Conservation (phyloP, 1,139 yeast genomes). For the Hansenula sp. region DNA sequence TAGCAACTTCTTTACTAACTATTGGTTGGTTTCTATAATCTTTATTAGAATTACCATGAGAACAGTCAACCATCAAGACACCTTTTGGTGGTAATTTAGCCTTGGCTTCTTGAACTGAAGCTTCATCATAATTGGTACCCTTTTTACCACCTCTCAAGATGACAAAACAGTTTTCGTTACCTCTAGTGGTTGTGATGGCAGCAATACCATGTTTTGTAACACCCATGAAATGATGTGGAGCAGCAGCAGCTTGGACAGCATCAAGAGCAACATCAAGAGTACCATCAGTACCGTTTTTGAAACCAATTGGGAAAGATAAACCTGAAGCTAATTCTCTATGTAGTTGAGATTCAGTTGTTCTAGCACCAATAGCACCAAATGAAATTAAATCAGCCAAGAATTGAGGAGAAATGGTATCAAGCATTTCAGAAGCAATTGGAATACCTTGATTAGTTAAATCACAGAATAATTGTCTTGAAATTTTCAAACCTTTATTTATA, state of each 20-base stretch:
- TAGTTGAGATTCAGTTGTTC: conserved; percentile 97
- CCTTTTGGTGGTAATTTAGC: conserved; percentile 45
- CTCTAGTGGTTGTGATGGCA: conserved; percentile 93
- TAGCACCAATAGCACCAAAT: conserved; percentile 97
- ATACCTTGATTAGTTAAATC: conserved; percentile 74
- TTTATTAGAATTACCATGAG: conserved; percentile 94
- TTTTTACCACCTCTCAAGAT: conserved; percentile 94
- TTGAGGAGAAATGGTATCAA: conserved; percentile 98
- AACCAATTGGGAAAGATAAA: conserved; percentile 94
- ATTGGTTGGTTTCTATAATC: conserved; percentile 93
- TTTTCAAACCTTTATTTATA: conserved; percentile 90
- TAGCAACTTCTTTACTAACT: conserved; percentile 74
- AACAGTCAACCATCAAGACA: conserved; percentile 89
- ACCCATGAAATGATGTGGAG: conserved; percentile 93
- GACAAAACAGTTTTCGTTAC: conserved; percentile 84
- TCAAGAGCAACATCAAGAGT: conserved; percentile 89
- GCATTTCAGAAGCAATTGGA: conserved; percentile 96
- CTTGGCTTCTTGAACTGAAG: conserved; percentile 73
- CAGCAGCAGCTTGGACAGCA: conserved; percentile 89
- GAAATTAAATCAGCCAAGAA: conserved; percentile 86
- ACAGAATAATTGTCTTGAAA: conserved; percentile 80
- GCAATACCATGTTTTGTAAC: conserved; percentile 96
- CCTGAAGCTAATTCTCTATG: conserved; percentile 98
- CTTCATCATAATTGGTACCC: conserved; percentile 88
- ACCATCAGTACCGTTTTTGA: conserved; percentile 98